These are phyloP conservation scores for Talaromyces thailandensis DNA, from an alignment of 495 filamentous ascomycete species.

Conservation along the genomic window DNA sequence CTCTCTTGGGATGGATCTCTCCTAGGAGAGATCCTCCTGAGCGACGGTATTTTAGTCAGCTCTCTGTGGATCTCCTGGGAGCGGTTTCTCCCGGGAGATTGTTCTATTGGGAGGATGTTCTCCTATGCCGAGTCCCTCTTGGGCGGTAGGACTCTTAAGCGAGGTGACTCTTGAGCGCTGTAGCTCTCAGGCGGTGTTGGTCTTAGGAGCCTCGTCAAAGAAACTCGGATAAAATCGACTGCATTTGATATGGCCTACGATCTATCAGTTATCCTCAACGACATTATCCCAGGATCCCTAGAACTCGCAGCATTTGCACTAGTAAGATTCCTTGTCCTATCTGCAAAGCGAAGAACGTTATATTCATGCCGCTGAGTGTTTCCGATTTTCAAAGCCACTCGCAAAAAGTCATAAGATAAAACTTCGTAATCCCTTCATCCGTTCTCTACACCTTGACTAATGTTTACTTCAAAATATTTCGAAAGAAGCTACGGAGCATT, in stretches of 20 bases:
- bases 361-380: constrained; percentile 4
- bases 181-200: background rate
- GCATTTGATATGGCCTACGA: no score
- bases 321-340: constrained; percentile 1
- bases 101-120: background rate
- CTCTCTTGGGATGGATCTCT: background rate
- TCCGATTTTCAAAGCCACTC: constrained; percentile 9
- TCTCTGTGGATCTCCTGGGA: background rate
- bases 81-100: background rate
- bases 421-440: background rate
- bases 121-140: background rate
- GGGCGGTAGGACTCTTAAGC: background rate
- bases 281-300: no score
- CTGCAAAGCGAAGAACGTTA: constrained; percentile 7
- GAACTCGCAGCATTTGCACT: constrained; percentile 1
- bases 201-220: background rate
- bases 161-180: background rate
- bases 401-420: constrained; percentile 7
- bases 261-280: no score
- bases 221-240: no score
- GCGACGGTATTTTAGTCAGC: background rate
- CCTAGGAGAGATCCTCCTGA: background rate
- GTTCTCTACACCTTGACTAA: background rate
- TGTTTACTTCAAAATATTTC: constrained; percentile 1
- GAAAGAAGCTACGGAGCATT: background rate